Conservation (phyloP, 2,329 filamentous ascomycete genomes). For the Immersiporthe knoxdaviesiana region DNA sequence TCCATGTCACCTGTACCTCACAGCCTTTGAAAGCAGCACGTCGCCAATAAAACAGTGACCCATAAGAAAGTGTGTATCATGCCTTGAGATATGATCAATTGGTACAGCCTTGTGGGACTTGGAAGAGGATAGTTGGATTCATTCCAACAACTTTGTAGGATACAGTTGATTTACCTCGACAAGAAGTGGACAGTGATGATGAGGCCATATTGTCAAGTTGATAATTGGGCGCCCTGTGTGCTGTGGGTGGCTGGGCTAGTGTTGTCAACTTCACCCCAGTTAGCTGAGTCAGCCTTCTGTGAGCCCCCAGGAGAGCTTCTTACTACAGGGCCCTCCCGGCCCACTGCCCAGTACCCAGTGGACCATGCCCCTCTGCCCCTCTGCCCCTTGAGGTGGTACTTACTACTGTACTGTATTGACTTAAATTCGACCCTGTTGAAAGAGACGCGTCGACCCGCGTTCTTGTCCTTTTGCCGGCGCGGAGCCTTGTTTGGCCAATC, state of each 20-base stretch:
- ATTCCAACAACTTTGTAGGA: not conserved
- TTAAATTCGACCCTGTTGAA: no score
- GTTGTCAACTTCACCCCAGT: slow-evolving; percentile 6
- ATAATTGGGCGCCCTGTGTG: not conserved
- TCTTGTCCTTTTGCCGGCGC: no score
- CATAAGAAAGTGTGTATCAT: not conserved
- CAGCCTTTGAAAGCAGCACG: not conserved
- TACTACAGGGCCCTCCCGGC: not conserved
- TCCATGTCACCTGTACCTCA: not conserved
- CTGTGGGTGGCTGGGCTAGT: not conserved
- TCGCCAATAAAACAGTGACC: not conserved
- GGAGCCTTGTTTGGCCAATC: no score
- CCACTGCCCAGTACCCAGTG: not conserved
- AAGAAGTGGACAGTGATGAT: not conserved
- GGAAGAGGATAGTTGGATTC: not conserved
- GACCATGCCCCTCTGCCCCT: no score
- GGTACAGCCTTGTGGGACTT: no score
- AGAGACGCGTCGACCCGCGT: slow-evolving; percentile 28
- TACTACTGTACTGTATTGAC: not conserved
- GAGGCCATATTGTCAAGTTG: not conserved
- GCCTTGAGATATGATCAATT: not conserved
- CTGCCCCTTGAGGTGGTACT: not conserved
- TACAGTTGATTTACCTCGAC: not conserved
- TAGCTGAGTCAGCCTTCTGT: not conserved
- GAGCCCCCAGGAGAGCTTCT: not conserved